These are phyloP conservation scores for Gyromitra esculenta DNA, from an alignment of 2,329 filamentous ascomycete genomes.

Conservation along the genomic window DNA sequence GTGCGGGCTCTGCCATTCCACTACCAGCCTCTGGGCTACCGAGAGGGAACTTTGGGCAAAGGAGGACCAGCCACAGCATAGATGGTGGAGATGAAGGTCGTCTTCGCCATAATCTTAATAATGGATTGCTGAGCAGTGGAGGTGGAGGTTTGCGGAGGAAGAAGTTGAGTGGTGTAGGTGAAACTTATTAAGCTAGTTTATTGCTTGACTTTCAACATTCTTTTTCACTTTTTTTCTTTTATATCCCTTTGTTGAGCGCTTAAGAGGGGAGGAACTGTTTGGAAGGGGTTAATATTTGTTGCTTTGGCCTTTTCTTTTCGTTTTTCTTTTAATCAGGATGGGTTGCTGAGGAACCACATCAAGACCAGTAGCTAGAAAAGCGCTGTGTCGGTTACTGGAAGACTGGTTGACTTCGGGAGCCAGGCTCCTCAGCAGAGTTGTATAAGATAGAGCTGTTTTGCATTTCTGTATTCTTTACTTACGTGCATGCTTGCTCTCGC, in stretches of 20 bases:
- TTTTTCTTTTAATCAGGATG: slow-evolving; percentile 24
- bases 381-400: slow-evolving; percentile 13
- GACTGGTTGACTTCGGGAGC: slow-evolving; percentile 10
- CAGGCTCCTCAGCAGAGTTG: slow-evolving; percentile 17
- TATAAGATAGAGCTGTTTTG: slow-evolving; percentile 41
- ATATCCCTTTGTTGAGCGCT: slow-evolving; percentile 46
- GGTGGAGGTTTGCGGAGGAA: slow-evolving; percentile 51
- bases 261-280: slow-evolving; percentile 24
- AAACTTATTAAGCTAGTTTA: slow-evolving; percentile 46
- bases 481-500: slow-evolving; percentile 23
- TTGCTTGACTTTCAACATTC: slow-evolving; percentile 29
- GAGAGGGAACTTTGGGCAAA: slow-evolving; percentile 55
- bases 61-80: slow-evolving; percentile 53
- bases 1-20: slow-evolving; percentile 51
- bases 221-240: slow-evolving; percentile 41
- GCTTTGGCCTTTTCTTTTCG: slow-evolving; percentile 16
- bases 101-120: background rate
- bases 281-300: slow-evolving; percentile 43
- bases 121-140: slow-evolving; percentile 41
- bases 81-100: slow-evolving; percentile 47
- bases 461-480: slow-evolving; percentile 23
- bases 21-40: slow-evolving; percentile 45
- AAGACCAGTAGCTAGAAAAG: background rate
- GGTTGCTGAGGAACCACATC: slow-evolving; percentile 18
- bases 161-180: slow-evolving; percentile 56